Base-by-base conservation (phyloP, 495 filamentous ascomycete species). In the Talaromyces stipitatus region DNA sequence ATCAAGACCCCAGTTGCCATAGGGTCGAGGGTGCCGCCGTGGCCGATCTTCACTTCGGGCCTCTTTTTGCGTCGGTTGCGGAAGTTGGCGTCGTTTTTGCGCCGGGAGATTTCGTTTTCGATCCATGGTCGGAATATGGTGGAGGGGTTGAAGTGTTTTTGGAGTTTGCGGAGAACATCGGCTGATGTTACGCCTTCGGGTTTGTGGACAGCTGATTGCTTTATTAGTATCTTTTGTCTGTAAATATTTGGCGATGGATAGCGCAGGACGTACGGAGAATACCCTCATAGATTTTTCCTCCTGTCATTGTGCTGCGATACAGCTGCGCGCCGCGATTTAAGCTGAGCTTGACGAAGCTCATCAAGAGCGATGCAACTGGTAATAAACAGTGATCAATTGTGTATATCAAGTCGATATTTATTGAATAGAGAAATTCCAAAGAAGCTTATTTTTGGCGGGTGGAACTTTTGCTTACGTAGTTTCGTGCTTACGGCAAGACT, bases 1-100 rank as follows among this genome's bases (percentile, higher is more conserved):
- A 97, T 87, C 53, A 99, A 78, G 10, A 99, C 90, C 23, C 94
- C 94, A 1, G 90, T 95, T 12, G 94, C 94, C 60, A 97, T 81
- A 2, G 94, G 94, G 64, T 99, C 94, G 3, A 99, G 80, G 0
- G 94, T 99, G 29, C 94, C 94, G 30, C 95, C 94, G 73, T 99
- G 94, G 18, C 94, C 94, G 62, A 97, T 87, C 75, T 99, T 99
- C 58, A 97, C 86, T 57, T 89, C 78, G 7, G 87, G 58, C 0
- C 78, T 71, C 32, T 33, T 70, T 69, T 83, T 84, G 62, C 78
- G 72, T 57, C 81, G 73, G 26, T 76, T 76, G 67, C 86, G 80
- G 64, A 69, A 77, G 8, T 73, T 67, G 22, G 65, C 75, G 60
- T 92, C 82, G 6, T 69, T 62, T 1, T 71, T 65, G 38, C 84